These are phyloP conservation scores for Xylariomycetidae sp. DNA, from an alignment of 2,329 filamentous ascomycete species.

Conservation along the genomic window DNA sequence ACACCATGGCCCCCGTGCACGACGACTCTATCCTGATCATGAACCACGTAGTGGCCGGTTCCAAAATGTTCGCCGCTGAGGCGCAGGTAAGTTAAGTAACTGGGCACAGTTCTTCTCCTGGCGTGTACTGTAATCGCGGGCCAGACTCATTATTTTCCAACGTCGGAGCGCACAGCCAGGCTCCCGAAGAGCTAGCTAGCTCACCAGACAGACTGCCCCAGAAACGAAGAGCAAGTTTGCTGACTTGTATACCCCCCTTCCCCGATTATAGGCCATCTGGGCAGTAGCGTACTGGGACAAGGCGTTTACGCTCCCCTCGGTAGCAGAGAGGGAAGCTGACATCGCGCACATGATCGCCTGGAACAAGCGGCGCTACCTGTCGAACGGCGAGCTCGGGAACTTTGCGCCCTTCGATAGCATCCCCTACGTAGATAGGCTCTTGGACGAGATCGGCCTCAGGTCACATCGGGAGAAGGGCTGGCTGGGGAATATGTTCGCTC, in stretches of 20 bases:
- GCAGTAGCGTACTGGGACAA: conserved; percentile 21
- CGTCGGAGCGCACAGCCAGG: too few relatives aligned
- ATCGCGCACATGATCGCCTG: conserved; percentile 19
- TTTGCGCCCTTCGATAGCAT: conserved; percentile 22
- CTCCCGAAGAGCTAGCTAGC: too few relatives aligned
- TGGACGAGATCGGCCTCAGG: conserved; percentile 21
- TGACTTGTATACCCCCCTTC: too few relatives aligned
- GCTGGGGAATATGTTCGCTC: conserved; percentile 20
- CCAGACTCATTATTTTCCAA: too few relatives aligned
- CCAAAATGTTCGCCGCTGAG: conserved; percentile 20
- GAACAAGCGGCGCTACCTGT: conserved; percentile 23
- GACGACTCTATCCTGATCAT: conserved; percentile 23
- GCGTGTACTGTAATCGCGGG: too few relatives aligned
- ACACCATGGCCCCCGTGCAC: conserved; percentile 18
- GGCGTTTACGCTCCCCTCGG: conserved; percentile 14
- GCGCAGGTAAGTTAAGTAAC: too few relatives aligned
- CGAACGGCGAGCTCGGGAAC: conserved; percentile 19
- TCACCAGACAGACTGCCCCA: too few relatives aligned
- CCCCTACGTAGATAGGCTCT: conserved; percentile 21
- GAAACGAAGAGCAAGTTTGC: too few relatives aligned
- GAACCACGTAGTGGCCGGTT: conserved; percentile 17
- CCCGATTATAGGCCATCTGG: conserved; percentile 23
- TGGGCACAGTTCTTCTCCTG: too few relatives aligned
- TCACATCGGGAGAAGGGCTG: conserved; percentile 21
- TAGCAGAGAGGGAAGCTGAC: conserved; percentile 15